These are phyloP conservation scores for Phaeosphaeria sp. DNA, from an alignment of 2,329 filamentous ascomycete genomes.

Conservation along the genomic window DNA sequence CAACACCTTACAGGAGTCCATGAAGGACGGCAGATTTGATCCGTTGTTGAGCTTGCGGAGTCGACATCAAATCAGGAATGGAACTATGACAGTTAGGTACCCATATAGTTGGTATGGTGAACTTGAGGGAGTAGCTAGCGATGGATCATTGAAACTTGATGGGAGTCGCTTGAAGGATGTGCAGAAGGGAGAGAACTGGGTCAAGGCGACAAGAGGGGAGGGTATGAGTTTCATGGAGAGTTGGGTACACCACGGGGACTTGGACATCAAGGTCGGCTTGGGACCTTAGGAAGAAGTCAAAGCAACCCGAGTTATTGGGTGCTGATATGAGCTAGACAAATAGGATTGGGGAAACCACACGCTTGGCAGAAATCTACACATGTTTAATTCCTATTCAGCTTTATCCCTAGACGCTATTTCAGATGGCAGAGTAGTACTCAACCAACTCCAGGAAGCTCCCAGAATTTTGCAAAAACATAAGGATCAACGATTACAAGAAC, in stretches of 20 bases:
- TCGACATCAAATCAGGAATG: constrained; percentile 13
- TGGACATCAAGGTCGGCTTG: neutral
- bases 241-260: constrained; percentile 10
- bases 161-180: constrained; percentile 11
- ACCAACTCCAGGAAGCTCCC: too few species aligned
- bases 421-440: too few species aligned
- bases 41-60: constrained; percentile 17
- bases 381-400: too few species aligned
- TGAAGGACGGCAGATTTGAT: constrained; percentile 8
- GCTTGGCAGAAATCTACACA: too few species aligned
- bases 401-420: too few species aligned
- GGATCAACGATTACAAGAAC: too few species aligned
- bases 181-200: constrained; percentile 13
- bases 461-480: too few species aligned
- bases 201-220: constrained; percentile 18
- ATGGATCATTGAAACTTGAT: constrained; percentile 16
- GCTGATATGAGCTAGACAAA: too few species aligned
- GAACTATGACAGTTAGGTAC: constrained; percentile 14
- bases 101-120: constrained; percentile 17
- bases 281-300: neutral
- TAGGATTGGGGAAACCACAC: too few species aligned
- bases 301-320: too few species aligned
- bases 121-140: constrained; percentile 14
- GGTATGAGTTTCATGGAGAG: constrained; percentile 12
- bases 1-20: constrained; percentile 2